Percentiles rank a stretch among this genome's conserved stretches.
These are phyloP conservation scores for Exutisphaerella laricina DNA, from an alignment of 2,329 filamentous ascomycete genomes.

Conservation along the genomic window DNA sequence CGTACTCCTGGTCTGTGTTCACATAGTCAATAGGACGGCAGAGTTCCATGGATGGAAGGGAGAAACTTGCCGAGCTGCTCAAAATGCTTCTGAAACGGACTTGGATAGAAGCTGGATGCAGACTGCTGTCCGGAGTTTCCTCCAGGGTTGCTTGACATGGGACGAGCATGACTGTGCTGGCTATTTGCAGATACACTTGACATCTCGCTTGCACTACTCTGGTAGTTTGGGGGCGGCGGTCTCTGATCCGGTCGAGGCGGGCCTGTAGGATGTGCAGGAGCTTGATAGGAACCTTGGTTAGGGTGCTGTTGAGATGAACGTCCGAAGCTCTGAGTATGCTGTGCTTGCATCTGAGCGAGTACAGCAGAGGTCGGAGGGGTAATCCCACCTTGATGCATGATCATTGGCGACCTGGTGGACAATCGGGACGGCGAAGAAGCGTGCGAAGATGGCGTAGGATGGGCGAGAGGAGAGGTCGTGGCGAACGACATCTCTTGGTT, in stretches of 20 bases:
- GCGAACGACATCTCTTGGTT: slow-evolving; percentile 39
- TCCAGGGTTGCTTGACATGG: slow-evolving; percentile 33
- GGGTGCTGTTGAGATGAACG: slow-evolving; percentile 39
- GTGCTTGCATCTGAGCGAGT: slow-evolving; percentile 46
- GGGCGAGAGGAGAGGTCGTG: slow-evolving; percentile 64
- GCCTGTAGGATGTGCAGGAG: slow-evolving; percentile 34
- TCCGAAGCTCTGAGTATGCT: slow-evolving; percentile 38
- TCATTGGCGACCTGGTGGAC: slow-evolving; percentile 56
- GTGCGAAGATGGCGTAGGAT: slow-evolving; percentile 79
- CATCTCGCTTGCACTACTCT: slow-evolving; percentile 31
- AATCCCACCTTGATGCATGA: slow-evolving; percentile 54
- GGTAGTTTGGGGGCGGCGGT: slow-evolving; percentile 21
- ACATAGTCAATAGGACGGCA: slow-evolving; percentile 63
- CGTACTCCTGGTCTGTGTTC: slow-evolving; percentile 90
- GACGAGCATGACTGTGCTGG: slow-evolving; percentile 17
- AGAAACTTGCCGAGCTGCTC: slow-evolving; percentile 86
- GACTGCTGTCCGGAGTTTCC: slow-evolving; percentile 27
- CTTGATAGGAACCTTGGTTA: slow-evolving; percentile 41
- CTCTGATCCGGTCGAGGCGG: slow-evolving; percentile 23
- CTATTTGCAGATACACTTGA: slow-evolving; percentile 23
- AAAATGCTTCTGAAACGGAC: slow-evolving; percentile 88
- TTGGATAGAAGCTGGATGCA: slow-evolving; percentile 64
- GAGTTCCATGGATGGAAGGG: slow-evolving; percentile 52
- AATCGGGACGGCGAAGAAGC: slow-evolving; percentile 58
- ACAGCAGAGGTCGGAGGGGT: slow-evolving; percentile 56